Conservation (phyloP, 2,329 filamentous ascomycete species). For the Aphanocladium album region DNA sequence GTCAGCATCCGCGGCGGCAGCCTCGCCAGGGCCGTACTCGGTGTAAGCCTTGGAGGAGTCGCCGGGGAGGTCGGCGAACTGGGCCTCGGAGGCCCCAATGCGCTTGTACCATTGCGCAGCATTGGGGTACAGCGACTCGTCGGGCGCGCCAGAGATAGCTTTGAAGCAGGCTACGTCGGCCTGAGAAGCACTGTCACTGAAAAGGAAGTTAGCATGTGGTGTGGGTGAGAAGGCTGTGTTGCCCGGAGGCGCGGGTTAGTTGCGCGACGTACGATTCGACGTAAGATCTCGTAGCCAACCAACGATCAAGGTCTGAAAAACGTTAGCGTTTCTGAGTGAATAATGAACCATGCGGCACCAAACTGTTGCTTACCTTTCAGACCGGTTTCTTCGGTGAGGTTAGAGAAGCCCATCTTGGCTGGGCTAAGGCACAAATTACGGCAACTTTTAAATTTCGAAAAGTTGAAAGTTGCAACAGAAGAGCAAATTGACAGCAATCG, state of each 20-base stretch:
- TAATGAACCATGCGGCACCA: conserved; percentile 9
- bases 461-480: no score
- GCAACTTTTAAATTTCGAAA: no score
- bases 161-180: conserved; percentile 96
- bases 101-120: conserved; percentile 99
- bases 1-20: not conserved
- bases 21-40: conserved; percentile 43
- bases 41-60: conserved; percentile 68
- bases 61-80: conserved; percentile 62
- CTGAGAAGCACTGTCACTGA: conserved; percentile 67
- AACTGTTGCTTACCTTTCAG: conserved; percentile 34
- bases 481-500: no score
- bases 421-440: no score
- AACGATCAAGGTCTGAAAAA: conserved; percentile 56
- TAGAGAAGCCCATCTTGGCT: conserved; percentile 66
- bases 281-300: conserved; percentile 71
- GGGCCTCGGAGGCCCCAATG: conserved; percentile 85
- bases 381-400: conserved; percentile 61
- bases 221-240: not conserved
- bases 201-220: not conserved
- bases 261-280: conserved; percentile 66
- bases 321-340: no score
- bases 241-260: not conserved
- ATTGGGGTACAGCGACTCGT: conserved; percentile 82
- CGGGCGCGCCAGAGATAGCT: conserved; percentile 70